Base-by-base conservation (phyloP, 2,329 filamentous ascomycete genomes). In the Fusarium setosum region DNA sequence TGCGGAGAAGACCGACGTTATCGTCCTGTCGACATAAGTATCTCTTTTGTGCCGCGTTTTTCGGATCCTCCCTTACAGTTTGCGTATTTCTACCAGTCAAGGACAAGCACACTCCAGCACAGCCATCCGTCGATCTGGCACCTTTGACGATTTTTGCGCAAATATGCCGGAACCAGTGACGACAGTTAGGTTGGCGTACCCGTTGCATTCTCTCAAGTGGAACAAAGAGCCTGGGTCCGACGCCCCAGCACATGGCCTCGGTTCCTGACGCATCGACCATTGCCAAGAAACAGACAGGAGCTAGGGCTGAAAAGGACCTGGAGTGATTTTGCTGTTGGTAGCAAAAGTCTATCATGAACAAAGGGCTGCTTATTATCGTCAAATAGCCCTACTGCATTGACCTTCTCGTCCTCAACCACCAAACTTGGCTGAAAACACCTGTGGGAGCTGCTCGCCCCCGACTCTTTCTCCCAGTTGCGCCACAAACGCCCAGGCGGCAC, bases 401-500 rank as follows among this genome's bases (percentile, higher is more conserved):
- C 23, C 13, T 15, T 26, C 24, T 23, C 26, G 11, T 10, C 40
- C 40, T 72, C 63, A 71, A 37, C 56, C 61, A 32, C 42, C 58
- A 34, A 50, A 44, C 31, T 62, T 64, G n/a, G 55, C 41, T 13
- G 65, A 59, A 54, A 76, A 74, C 10, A 72, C 50, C 40, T 59
- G 54, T 1, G 74, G 70, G 24, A 73, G 37, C 21, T 65, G 63
- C 20, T 75, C 74, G 17, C 72, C 72, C 6, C 58, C 61, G 13
- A 80, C 68, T 42, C 77, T 74, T 44, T 77, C 73, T 26, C 76
- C 76, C 7, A 80, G 64, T 23, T 74, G 73, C 41, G 74, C 74
- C 49, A 79, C 74, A 63, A 80, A 79, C 52, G 74, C 72, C 78
- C 78, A 80, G 2, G 77, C 75, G 12, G 77, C 77, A 13, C 69